Evolutionary conservation across 305 asterid species (phyloP).

Genomic region (Striga hermonthica): DNA sequence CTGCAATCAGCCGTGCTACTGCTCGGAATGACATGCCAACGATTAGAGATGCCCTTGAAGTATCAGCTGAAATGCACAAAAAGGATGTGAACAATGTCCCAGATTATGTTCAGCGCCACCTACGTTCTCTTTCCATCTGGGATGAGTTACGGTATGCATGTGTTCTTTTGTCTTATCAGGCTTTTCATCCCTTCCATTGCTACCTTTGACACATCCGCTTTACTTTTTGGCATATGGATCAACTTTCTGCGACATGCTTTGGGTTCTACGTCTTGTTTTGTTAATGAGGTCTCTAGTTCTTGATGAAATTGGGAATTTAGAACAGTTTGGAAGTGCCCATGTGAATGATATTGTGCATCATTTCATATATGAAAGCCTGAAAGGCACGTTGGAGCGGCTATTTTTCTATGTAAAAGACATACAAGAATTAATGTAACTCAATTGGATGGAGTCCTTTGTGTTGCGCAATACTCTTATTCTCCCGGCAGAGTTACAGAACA

Average conservation of each 20-base stretch:
- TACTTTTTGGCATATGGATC: constrained; percentile 13
- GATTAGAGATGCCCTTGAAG: constrained; percentile 94
- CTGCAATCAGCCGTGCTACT: constrained; percentile 78
- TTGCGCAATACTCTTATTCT: background rate
- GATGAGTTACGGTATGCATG: constrained; percentile 82
- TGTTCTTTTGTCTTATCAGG: constrained; percentile 13
- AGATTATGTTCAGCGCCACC: constrained; percentile 85
- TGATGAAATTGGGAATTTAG: constrained; percentile 5
- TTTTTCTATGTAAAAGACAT: background rate
- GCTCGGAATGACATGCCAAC: constrained; percentile 97
- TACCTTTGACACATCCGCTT: constrained; percentile 20
- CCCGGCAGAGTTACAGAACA: background rate
- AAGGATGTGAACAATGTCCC: constrained; percentile 73
- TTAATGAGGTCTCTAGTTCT: constrained; percentile 8
- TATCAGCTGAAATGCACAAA: constrained; percentile 92
- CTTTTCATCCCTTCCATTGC: constrained; percentile 3
- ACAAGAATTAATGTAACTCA: background rate
- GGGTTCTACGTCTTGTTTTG: constrained; percentile 13
- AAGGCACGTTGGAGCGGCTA: constrained; percentile 11
- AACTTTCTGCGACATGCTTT: constrained; percentile 7
- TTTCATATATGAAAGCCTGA: background rate
- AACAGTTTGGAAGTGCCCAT: background rate
- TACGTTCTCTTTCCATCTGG: constrained; percentile 88
- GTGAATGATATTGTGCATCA: constrained; percentile 11
- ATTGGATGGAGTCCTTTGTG: background rate